Base-by-base conservation (phyloP, 2,329 filamentous ascomycete species). In the Penicillium sp. region DNA sequence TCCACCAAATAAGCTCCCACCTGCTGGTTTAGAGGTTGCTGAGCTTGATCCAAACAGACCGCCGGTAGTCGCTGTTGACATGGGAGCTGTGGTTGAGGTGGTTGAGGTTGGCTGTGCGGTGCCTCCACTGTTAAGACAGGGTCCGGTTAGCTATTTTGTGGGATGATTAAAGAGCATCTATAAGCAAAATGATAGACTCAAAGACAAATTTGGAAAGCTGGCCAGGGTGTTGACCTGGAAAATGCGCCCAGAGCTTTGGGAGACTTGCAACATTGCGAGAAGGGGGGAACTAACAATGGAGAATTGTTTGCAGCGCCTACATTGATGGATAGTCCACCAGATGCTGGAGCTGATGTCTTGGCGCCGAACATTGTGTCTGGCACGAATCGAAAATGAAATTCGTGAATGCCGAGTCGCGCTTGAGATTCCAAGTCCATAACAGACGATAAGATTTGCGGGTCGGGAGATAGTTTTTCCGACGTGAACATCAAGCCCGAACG, bases 291-390 rank as follows among this genome's bases (percentile, higher is more conserved):
- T 60, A 60, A 72, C 70, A 72, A 72, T 30, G 71, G 59, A 35
- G 67, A 66, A 55, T 70, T 69, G 33, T 22, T 22, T 9, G 61
- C 59, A 15, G 64, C 61, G 44, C 67, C 68, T 13, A 75, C 77
- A 52, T 77, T 78, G 52, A 77, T 69, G 42, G 68, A 73, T 54
- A 77, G 61, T 31, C 61, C 62, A 25, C 57, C 56, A 14, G 60
- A 34, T 15, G 59, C 47, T 39, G 52, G 51, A 12, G 55, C 52
- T 18, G 62, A 52, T 20, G 62, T 51, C 50, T 66, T 66, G 32
- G 60, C 43, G 37, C 54, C 54, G 46, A 66, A 66, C 62, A 66
- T 65, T 27, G 16, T 30, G 37, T 39, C 35, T 23, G 33, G 23
- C n/a, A n/a, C n/a, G n/a, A n/a, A n/a, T n/a, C n/a, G n/a, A n/a